These are phyloP conservation scores for Rubus parviflorus DNA, from an alignment of 306 rosid species.

Conservation along the genomic window DNA sequence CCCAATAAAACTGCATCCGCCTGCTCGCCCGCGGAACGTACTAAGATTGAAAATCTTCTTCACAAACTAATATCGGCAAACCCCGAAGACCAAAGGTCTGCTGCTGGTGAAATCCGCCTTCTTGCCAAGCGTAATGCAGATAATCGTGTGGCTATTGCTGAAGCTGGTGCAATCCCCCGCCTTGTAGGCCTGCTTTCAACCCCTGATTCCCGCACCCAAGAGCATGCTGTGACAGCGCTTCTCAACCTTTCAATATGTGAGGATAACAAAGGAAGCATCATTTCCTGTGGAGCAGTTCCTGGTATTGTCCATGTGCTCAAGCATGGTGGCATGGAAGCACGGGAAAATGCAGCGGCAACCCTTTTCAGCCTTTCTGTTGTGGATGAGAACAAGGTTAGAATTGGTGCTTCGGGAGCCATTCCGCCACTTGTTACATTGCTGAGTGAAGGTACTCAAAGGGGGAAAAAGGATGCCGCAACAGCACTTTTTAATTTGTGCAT, in stretches of 20 bases:
- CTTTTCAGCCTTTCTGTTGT: constrained; percentile 98
- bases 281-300: constrained; percentile 82
- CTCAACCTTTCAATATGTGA: constrained; percentile 94
- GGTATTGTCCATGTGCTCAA: constrained; percentile 90
- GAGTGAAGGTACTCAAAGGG: constrained; percentile 94
- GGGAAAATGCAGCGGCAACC: constrained; percentile 98
- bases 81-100: constrained; percentile 84
- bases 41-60: constrained; percentile 68
- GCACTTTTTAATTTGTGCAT: constrained; percentile 97
- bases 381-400: constrained; percentile 82
- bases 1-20: constrained; percentile 63
- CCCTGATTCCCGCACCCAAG: constrained; percentile 92
- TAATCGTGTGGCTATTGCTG: constrained; percentile 95
- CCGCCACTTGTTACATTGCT: constrained; percentile 83
- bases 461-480: constrained; percentile 97
- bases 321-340: constrained; percentile 98
- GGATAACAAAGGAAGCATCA: constrained; percentile 83
- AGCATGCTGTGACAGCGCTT: constrained; percentile 97
- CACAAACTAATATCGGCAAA: constrained; percentile 59
- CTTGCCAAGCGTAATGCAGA: constrained; percentile 97
- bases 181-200: constrained; percentile 75
- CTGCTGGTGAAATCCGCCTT: constrained; percentile 96
- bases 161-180: constrained; percentile 95
- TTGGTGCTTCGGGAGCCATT: constrained; percentile 88
- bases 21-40: constrained; percentile 74